Evolutionary conservation across 75 land plant species (phyloP).

Genomic region (Adiantum capillusveneris): DNA sequence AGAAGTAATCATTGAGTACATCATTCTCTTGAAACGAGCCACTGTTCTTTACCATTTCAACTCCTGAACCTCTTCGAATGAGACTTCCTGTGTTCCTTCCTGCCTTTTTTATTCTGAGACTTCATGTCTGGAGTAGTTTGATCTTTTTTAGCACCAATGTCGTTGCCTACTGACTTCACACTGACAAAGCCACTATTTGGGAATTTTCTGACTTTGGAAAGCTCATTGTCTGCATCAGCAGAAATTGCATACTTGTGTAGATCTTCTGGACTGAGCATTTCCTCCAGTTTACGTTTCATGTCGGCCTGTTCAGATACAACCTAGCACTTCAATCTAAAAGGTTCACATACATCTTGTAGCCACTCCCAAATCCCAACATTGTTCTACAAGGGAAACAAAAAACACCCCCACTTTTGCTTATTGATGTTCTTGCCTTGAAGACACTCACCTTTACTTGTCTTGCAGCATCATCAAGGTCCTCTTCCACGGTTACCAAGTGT

Average conservation of each 20-base stretch:
- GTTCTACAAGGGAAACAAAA: no score
- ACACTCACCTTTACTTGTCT: constrained; percentile 58
- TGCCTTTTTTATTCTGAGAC: not conserved
- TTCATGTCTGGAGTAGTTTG: not conserved
- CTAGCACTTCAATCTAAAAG: not conserved
- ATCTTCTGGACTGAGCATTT: constrained; percentile 49
- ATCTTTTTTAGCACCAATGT: not conserved
- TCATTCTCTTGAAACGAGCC: no score
- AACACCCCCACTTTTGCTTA: no score
- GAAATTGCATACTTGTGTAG: constrained; percentile 74
- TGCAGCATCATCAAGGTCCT: constrained; percentile 74
- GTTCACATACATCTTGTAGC: not conserved
- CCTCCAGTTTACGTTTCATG: constrained; percentile 45
- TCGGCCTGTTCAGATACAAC: constrained; percentile 35
- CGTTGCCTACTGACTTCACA: constrained; percentile 40
- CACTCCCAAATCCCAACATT: not conserved
- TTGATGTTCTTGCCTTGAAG: no score
- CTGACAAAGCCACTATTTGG: constrained; percentile 57
- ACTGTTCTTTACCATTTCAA: no score
- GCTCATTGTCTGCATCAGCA: constrained; percentile 70
- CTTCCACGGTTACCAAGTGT: constrained; percentile 61
- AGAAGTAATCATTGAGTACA: no score
- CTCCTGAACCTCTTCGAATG: not conserved
- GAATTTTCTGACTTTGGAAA: constrained; percentile 51
- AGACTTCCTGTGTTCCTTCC: not conserved